These are phyloP conservation scores for Angomonas deanei DNA, from an alignment of 208 protist genomes.

Conservation along the genomic window DNA sequence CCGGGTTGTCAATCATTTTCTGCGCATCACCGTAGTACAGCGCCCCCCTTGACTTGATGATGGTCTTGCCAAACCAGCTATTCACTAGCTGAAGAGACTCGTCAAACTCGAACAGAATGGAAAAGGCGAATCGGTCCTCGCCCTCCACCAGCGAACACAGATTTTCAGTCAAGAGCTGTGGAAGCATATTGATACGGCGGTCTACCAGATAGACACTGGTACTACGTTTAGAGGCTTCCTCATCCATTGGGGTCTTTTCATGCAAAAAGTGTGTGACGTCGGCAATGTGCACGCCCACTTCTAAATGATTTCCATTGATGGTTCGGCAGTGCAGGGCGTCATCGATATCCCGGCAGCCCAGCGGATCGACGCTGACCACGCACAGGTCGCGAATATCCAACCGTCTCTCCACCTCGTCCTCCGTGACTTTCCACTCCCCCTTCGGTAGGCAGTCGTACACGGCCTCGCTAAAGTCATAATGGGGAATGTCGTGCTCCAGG, in stretches of 20 bases:
- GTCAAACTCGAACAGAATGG: slow-evolving; percentile 92
- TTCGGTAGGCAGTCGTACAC: slow-evolving; percentile 89
- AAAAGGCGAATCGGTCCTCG: slow-evolving; percentile 93
- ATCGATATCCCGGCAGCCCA: slow-evolving; percentile 91
- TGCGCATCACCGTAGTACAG: slow-evolving; percentile 95
- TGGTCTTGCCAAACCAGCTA: slow-evolving; percentile 90
- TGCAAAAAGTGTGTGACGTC: slow-evolving; percentile 96
- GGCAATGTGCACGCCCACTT: slow-evolving; percentile 97
- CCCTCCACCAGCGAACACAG: slow-evolving; percentile 91
- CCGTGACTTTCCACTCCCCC: slow-evolving; percentile 76
- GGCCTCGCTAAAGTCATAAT: slow-evolving; percentile 88
- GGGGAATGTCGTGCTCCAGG: slow-evolving; percentile 90
- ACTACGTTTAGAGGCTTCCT: slow-evolving; percentile 90
- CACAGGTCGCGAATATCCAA: slow-evolving; percentile 85
- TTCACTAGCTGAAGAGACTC: slow-evolving; percentile 76
- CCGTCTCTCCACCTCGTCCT: slow-evolving; percentile 64
- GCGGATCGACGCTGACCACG: slow-evolving; percentile 93
- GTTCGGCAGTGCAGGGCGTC: slow-evolving; percentile 83
- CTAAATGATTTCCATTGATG: slow-evolving; percentile 76
- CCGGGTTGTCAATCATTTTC: slow-evolving; percentile 85
- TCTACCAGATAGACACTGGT: slow-evolving; percentile 96
- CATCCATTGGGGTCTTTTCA: slow-evolving; percentile 90
- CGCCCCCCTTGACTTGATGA: slow-evolving; percentile 89
- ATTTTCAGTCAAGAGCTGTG: slow-evolving; percentile 93
- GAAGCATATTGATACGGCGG: slow-evolving; percentile 97